Base-by-base conservation (phyloP, 345 rosid genomes). In the Raphanus sativus region DNA sequence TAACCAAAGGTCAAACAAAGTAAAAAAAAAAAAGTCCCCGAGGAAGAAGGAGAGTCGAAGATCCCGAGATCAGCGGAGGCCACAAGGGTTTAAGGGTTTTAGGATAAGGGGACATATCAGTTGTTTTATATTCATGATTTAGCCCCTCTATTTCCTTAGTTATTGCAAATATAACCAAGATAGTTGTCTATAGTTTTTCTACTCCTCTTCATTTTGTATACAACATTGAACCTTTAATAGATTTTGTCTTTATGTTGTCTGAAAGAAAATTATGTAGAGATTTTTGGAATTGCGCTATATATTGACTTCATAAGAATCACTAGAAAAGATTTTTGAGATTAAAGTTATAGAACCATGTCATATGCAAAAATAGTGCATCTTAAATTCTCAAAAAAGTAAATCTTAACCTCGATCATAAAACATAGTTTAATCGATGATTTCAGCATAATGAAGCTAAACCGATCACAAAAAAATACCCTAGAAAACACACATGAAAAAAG, bases 11-110 rank as follows among this genome's bases (percentile, higher is more conserved):
- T 61, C 67, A 32, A 32, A 32, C 34, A 32, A 32, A 32, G 34
- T 32, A 32, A 32, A 32, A 32, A 32, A 32, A 8, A 34, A 34
- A 32, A 32, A 32, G 4, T 32, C 7, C 8, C 10, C 9, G 11
- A 36, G 25, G 40, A 42, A 75, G 62, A 42, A 75, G 62, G 17
- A 12, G 30, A 50, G 42, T 36, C 33, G 52, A 9, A 67, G 74
- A 76, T 61, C 13, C 52, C 8, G 26, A 62, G 73, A 76, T 45
- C 69, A 61, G 54, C 74, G 62, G 79, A 68, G 73, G 79, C 68
- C 69, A 55, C 56, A 5, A 50, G 55, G 52, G 65, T 61, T 61
- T 13, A 62, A 77, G 75, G 80, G 80, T 70, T 77, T 77, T 77
- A 70, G 25, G 62, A 50, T 10, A 25, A 1, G 6, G 8, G 11